Evolutionary conservation across 1,284 basidiomycete genomes (phyloP).

Genomic region (Thelephora terrestris): DNA sequence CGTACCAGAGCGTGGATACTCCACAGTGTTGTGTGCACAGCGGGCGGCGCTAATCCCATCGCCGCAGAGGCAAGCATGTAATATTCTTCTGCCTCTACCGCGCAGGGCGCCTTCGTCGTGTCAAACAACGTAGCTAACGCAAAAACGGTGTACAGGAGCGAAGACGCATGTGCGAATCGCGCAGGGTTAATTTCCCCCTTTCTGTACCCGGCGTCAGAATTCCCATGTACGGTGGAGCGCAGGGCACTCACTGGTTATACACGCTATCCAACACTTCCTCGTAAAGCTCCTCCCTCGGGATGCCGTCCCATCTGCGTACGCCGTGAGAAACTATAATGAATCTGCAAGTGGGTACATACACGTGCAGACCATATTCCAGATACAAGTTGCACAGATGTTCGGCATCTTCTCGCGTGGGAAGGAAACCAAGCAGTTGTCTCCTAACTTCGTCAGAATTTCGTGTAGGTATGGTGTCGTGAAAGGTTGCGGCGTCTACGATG

Average conservation of each 20-base stretch:
- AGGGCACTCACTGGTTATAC: slow-evolving; percentile 33
- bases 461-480: slow-evolving; percentile 22
- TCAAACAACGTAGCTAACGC: slow-evolving; percentile 37
- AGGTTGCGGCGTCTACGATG: slow-evolving; percentile 16
- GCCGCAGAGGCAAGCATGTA: slow-evolving; percentile 43
- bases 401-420: slow-evolving; percentile 45
- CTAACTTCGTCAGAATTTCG: slow-evolving; percentile 24
- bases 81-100: slow-evolving; percentile 45
- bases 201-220: background rate
- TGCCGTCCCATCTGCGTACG: slow-evolving; percentile 16
- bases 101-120: slow-evolving; percentile 28
- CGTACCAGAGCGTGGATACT: slow-evolving; percentile 44
- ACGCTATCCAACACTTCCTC: slow-evolving; percentile 38
- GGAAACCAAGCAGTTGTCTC: slow-evolving; percentile 29
- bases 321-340: background rate
- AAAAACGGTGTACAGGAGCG: slow-evolving; percentile 44
- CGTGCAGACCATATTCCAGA: slow-evolving; percentile 38
- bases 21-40: slow-evolving; percentile 37
- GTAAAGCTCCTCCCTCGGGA: slow-evolving; percentile 28
- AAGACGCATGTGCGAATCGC: slow-evolving; percentile 31
- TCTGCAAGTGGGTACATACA: slow-evolving; percentile 26
- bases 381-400: slow-evolving; percentile 44
- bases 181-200: slow-evolving; percentile 8
- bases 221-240: slow-evolving; percentile 2
- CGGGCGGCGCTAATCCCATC: slow-evolving; percentile 35